phyloP scores from a whole-genome alignment of 2,329 filamentous ascomycete species.

The Colletotrichum sansevieriae region DNA sequence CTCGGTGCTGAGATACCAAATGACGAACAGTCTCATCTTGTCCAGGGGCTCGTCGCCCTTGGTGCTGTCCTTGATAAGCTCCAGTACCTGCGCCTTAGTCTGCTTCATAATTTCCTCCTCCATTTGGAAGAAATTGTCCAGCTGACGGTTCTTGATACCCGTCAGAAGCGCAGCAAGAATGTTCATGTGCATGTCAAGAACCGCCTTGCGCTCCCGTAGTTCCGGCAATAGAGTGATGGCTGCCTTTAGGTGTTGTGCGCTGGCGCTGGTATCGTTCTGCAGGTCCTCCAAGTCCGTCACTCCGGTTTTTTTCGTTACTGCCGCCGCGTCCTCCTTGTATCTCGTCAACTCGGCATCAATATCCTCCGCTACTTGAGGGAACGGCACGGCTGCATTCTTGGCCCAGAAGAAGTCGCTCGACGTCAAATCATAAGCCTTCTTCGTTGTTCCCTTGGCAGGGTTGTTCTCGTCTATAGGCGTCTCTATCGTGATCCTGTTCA shows the following conservation, averaged over 20 bases:
- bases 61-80: constrained; percentile 82
- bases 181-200: constrained; percentile 98
- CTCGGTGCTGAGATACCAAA: constrained; percentile 96
- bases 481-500: constrained; percentile 96
- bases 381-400: constrained; percentile 89
- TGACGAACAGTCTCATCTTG: constrained; percentile 94
- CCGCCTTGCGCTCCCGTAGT: constrained; percentile 90
- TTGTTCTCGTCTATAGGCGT: constrained; percentile 83
- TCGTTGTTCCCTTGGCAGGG: constrained; percentile 79
- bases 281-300: constrained; percentile 93
- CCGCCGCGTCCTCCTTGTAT: constrained; percentile 95
- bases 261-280: constrained; percentile 88
- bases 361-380: constrained; percentile 95
- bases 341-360: constrained; percentile 93
- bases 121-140: constrained; percentile 96
- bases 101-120: constrained; percentile 95
- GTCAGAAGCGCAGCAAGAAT: constrained; percentile 74
- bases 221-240: constrained; percentile 95
- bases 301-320: constrained; percentile 95
- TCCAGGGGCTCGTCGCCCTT: constrained; percentile 89
- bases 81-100: constrained; percentile 88
- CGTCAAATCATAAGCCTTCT: constrained; percentile 91
- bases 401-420: constrained; percentile 97
- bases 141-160: constrained; percentile 88
- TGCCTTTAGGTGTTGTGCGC: constrained; percentile 93